These are phyloP conservation scores for Erodium trifolium DNA, from an alignment of 441 rosid genomes.

Conservation along the genomic window DNA sequence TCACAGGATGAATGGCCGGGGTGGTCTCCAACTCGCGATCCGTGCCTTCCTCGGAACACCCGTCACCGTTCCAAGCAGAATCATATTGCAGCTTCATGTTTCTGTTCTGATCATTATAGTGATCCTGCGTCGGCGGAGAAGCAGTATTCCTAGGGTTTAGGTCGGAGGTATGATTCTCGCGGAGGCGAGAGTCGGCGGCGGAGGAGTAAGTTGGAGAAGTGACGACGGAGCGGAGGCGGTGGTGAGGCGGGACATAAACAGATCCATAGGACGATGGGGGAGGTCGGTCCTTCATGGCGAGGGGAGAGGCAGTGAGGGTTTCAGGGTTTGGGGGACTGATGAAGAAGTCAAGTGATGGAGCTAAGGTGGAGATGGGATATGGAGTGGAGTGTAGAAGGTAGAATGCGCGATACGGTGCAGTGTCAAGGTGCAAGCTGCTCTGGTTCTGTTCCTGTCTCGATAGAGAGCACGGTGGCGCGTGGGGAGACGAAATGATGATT, in stretches of 20 bases:
- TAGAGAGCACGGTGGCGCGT: no score
- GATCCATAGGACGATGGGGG: constrained; percentile 39
- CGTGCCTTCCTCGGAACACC: constrained; percentile 31
- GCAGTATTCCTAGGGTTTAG: constrained; percentile 21
- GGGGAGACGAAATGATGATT: no score
- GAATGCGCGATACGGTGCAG: not conserved
- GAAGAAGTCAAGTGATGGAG: constrained; percentile 9
- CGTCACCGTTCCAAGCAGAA: not conserved
- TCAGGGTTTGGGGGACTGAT: constrained; percentile 20
- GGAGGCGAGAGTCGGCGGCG: constrained; percentile 25
- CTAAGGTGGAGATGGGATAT: constrained; percentile 2
- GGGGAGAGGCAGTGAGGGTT: constrained; percentile 22
- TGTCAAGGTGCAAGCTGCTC: not conserved
- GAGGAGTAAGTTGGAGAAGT: constrained; percentile 28
- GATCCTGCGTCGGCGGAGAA: constrained; percentile 21
- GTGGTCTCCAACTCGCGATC: constrained; percentile 30
- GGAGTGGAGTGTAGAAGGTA: not conserved
- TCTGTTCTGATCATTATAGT: not conserved
- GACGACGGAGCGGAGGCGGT: constrained; percentile 50
- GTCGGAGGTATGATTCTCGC: constrained; percentile 21
- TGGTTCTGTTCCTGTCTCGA: no score
- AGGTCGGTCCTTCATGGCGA: constrained; percentile 66
- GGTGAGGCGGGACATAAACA: constrained; percentile 77
- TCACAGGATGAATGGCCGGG: constrained; percentile 23
- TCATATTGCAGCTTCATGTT: constrained; percentile 13